Evolutionary conservation across 768 basidiomycete genomes (phyloP).

Genomic region (Dioszegia hungarica): DNA sequence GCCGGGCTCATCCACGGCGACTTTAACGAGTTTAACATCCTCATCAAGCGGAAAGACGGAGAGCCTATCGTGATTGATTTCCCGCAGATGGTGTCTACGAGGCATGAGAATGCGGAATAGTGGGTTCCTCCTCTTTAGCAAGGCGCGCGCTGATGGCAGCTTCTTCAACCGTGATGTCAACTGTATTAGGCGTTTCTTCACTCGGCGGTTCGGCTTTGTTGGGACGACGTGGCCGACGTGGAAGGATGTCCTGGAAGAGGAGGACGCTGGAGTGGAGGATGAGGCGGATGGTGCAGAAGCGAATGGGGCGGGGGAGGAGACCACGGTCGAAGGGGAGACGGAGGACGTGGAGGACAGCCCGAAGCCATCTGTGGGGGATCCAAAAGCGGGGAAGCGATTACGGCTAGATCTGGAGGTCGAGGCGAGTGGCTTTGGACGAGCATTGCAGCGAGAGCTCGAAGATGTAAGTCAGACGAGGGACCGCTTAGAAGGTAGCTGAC

Average conservation of each 20-base stretch:
- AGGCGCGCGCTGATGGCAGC: constrained; percentile 53
- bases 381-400: constrained; percentile 30
- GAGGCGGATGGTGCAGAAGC: constrained; percentile 7
- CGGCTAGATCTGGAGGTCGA: constrained; percentile 82
- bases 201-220: constrained; percentile 85
- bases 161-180: constrained; percentile 99
- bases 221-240: constrained; percentile 83
- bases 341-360: neutral
- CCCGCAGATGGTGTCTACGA: constrained; percentile 98
- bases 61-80: constrained; percentile 95
- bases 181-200: constrained; percentile 90
- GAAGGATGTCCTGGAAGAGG: constrained; percentile 58
- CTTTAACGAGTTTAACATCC: constrained; percentile 98
- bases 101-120: constrained; percentile 96
- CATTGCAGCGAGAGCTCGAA: constrained; percentile 74
- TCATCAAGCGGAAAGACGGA: constrained; percentile 69
- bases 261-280: constrained; percentile 16
- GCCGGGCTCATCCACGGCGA: constrained; percentile 98
- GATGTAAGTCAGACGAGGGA: constrained; percentile 57
- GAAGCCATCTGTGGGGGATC: constrained; percentile 8
- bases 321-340: neutral
- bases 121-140: constrained; percentile 49
- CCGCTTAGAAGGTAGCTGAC: constrained; percentile 1
- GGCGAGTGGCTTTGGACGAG: constrained; percentile 86
- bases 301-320: neutral